These are phyloP conservation scores for Trichoderma sp. DNA, from an alignment of 2,329 filamentous ascomycete species.

Conservation along the genomic window DNA sequence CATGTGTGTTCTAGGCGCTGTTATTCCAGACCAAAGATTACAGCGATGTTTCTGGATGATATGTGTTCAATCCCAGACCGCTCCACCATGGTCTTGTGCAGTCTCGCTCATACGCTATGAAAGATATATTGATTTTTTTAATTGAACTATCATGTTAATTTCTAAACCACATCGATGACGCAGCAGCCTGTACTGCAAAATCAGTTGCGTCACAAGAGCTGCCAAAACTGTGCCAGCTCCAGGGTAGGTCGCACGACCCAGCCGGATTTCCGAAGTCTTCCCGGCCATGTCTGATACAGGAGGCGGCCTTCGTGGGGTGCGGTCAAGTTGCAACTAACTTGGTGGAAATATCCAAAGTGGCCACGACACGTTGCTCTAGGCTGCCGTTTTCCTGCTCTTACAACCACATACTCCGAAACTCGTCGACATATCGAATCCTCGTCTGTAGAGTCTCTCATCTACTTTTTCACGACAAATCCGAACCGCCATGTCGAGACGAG, in stretches of 20 bases:
- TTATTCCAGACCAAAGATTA: neutral
- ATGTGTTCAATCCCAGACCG: neutral
- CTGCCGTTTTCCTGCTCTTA: conserved; percentile 14
- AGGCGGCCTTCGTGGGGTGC: conserved; percentile 23
- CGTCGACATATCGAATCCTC: neutral
- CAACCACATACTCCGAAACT: neutral
- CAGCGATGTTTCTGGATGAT: neutral
- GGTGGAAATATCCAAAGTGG: conserved; percentile 10
- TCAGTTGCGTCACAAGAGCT: neutral
- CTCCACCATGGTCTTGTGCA: neutral
- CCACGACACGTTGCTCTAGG: conserved; percentile 21
- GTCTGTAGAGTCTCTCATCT: neutral
- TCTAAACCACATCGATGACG: neutral
- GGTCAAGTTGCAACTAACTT: conserved; percentile 23
- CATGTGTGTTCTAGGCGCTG: neutral
- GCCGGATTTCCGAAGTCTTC: conserved; percentile 1
- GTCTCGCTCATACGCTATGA: neutral
- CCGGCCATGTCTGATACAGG: conserved; percentile 21
- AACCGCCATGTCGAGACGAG: conserved; percentile 72
- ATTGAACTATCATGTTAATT: neutral
- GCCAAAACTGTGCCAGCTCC: neutral
- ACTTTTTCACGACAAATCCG: neutral
- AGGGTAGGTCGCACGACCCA: conserved; percentile 7
- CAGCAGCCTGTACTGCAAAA: neutral
- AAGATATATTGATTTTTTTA: neutral